A percentile compares a stretch with the other conserved stretches of the same genome.
phyloP scores from a whole-genome alignment of 1,284 basidiomycete species.

The Cutaneotrichosporon sp. region DNA sequence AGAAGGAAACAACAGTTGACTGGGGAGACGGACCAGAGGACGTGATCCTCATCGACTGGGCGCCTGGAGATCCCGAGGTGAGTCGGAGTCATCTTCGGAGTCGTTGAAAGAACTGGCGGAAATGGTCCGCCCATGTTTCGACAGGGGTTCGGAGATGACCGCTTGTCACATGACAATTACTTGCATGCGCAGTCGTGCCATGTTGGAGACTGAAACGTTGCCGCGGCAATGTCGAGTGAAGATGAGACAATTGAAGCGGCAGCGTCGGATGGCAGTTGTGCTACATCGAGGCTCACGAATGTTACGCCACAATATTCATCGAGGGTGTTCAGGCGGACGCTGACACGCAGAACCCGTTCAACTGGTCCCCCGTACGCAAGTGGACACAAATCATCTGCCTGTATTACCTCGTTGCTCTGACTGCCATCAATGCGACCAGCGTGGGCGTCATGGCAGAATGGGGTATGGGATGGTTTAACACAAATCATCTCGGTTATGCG shows the following conservation, averaged over 20 bases:
- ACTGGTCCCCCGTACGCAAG: slow-evolving; percentile 31
- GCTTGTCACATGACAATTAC: no score
- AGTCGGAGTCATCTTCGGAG: slow-evolving; percentile 25
- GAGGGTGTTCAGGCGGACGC: not conserved
- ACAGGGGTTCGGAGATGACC: no score
- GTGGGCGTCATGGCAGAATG: slow-evolving; percentile 27
- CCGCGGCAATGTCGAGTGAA: no score
- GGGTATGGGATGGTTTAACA: slow-evolving; percentile 30
- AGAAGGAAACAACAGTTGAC: slow-evolving; percentile 9
- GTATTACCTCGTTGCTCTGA: slow-evolving; percentile 27
- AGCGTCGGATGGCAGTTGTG: no score
- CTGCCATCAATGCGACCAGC: slow-evolving; percentile 29
- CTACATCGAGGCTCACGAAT: no score
- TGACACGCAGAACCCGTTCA: slow-evolving; percentile 38
- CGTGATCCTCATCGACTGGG: slow-evolving; percentile 38
- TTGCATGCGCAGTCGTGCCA: no score
- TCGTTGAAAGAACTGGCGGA: not conserved
- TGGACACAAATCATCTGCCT: slow-evolving; percentile 23
- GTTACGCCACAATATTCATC: no score
- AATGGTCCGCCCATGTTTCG: no score
- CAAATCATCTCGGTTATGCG: slow-evolving; percentile 24
- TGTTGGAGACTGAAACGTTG: no score
- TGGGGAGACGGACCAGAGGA: slow-evolving; percentile 25
- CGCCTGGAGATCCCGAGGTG: slow-evolving; percentile 35
- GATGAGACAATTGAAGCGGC: no score